Evolutionary conservation across 805 yeast species (phyloP).

Genomic region (Kluyveromyces siamensis): DNA sequence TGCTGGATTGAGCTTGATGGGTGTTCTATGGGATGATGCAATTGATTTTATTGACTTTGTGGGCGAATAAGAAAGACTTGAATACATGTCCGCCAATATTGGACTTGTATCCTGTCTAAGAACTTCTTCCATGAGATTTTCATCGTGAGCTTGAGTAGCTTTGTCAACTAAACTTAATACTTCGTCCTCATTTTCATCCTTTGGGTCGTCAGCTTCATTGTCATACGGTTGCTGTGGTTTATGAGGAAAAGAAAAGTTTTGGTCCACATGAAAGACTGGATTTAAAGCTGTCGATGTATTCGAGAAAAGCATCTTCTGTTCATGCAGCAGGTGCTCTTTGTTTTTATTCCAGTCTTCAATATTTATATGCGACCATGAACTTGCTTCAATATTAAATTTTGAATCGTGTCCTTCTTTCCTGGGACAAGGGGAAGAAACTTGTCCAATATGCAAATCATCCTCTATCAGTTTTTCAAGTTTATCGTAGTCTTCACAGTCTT

Average conservation of each 20-base stretch:
- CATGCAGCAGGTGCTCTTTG: slow-evolving; percentile 8
- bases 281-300: slow-evolving; percentile 5
- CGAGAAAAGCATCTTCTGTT: slow-evolving; percentile 10
- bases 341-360: slow-evolving; percentile 20
- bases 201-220: background rate
- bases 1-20: background rate
- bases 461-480: background rate
- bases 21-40: slow-evolving; percentile 6
- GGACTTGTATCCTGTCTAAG: slow-evolving; percentile 18
- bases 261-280: slow-evolving; percentile 12
- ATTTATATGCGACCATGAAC: slow-evolving; percentile 4
- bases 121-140: slow-evolving; percentile 15
- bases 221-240: slow-evolving; percentile 3
- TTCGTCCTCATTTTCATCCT: slow-evolving; percentile 1
- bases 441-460: slow-evolving; percentile 16
- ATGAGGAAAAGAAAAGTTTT: slow-evolving; percentile 15
- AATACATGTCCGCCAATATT: slow-evolving; percentile 6
- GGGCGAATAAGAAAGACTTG: slow-evolving; percentile 23
- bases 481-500: background rate
- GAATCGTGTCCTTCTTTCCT: background rate
- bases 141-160: slow-evolving; percentile 7
- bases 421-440: slow-evolving; percentile 4
- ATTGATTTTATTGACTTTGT: slow-evolving; percentile 26
- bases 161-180: slow-evolving; percentile 17
- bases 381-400: background rate